Conservation (phyloP, 2,329 filamentous ascomycete species). For the Zopfia rhizophila region DNA sequence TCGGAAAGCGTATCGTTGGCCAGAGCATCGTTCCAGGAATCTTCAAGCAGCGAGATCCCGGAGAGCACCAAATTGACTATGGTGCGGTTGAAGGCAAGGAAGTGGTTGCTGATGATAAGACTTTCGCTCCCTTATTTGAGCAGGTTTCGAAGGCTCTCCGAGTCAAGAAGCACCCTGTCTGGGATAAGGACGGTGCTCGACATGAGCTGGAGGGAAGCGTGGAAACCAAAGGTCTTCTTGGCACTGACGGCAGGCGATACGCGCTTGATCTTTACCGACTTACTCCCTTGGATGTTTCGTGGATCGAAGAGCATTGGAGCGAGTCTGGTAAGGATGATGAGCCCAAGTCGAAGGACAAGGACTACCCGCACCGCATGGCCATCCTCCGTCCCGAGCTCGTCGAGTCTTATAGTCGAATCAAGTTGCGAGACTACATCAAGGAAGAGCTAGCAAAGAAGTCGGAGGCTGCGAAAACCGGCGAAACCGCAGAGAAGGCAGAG, state of each 20-base stretch:
- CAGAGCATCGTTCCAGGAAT: slow-evolving; percentile 99
- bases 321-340: slow-evolving; percentile 57
- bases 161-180: slow-evolving; percentile 94
- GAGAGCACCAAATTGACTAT: slow-evolving; percentile 99
- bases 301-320: slow-evolving; percentile 81
- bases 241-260: slow-evolving; percentile 96
- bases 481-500: slow-evolving; percentile 49
- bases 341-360: slow-evolving; percentile 58
- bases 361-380: slow-evolving; percentile 96
- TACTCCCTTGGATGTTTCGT: slow-evolving; percentile 88
- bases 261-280: slow-evolving; percentile 97
- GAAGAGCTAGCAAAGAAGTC: slow-evolving; percentile 68
- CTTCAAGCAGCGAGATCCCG: slow-evolving; percentile 97
- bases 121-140: slow-evolving; percentile 84
- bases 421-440: slow-evolving; percentile 90
- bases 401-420: slow-evolving; percentile 83
- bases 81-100: slow-evolving; percentile 98
- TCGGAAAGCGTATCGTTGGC: slow-evolving; percentile 95
- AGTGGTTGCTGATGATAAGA: slow-evolving; percentile 87
- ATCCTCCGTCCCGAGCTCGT: slow-evolving; percentile 91
- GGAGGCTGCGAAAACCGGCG: slow-evolving; percentile 41
- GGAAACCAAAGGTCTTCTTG: slow-evolving; percentile 96
- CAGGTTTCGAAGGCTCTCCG: slow-evolving; percentile 90
- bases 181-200: slow-evolving; percentile 93
- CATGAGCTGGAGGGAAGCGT: slow-evolving; percentile 95